Base-by-base conservation (phyloP, 768 basidiomycete genomes). In the Boletus reticuloceps region DNA sequence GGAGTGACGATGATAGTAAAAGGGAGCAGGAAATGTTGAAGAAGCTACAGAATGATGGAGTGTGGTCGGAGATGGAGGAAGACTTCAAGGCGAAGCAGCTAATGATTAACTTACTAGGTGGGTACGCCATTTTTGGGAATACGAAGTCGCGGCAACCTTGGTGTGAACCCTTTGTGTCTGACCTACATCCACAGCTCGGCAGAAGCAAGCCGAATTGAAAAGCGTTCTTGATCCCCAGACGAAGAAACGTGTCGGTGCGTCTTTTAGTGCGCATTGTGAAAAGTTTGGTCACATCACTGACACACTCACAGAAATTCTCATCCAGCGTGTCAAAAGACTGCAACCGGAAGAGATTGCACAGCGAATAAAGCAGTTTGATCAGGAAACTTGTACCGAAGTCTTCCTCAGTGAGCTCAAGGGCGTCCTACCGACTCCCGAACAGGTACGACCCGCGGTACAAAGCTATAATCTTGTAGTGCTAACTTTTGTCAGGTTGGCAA, bases 21-120 rank as follows among this genome's bases (percentile, higher is more conserved):
- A 85, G 84, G 64, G 91, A 93, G 65, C 77, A 82, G 57, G 86
- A 91, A 61, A 91, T 94, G 80, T 72, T 94, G 41, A 80, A 84
- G 69, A 91, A 90, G 70, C 73, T 99, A 45, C 86, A 89, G 64
- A 72, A 76, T 48, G 91, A 94, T 64, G 92, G 94, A 42, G 85
- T 99, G 14, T 98, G 94, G 89, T 81, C 80, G 65, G 88, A 94
- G 74, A 98, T 99, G 90, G 94, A 98, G 70, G 89, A 96, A 66
- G 94, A 94, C 68, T 99, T 99, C 77, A 93, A 94, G 67, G 94
- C 94, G 17, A 94, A 94, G 72, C 92, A 97, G 69, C 78, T 95
- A 46, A 94, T 96, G 54, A 89, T 91, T 55, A 93, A 92, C 66
- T 74, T 94, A 12, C 84, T 97, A 77, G 89, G 93, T 92, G 67